These are phyloP conservation scores for Elongisporangium anandrum DNA, from an alignment of 352 stramenopile species.

Conservation along the genomic window DNA sequence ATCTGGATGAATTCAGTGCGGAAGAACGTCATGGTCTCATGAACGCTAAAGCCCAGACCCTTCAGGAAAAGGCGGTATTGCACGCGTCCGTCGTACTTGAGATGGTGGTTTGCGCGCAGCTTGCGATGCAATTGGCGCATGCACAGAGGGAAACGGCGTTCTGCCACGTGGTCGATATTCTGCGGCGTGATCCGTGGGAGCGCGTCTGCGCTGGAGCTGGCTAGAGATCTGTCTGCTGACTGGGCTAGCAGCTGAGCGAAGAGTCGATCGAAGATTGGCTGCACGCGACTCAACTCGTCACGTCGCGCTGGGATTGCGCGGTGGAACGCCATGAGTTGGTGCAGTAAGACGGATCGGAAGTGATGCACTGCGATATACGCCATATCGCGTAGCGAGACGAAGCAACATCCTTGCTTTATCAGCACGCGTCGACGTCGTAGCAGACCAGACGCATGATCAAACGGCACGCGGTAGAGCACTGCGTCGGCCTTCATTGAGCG, in stretches of 20 bases:
- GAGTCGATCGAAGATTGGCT: constrained; percentile 33
- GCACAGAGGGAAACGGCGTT: constrained; percentile 71
- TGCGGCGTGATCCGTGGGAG: constrained; percentile 37
- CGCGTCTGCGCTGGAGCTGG: not conserved
- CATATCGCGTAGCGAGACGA: constrained; percentile 35
- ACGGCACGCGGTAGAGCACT: constrained; percentile 41
- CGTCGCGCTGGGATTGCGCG: constrained; percentile 32
- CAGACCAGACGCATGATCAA: constrained; percentile 30
- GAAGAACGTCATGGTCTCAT: constrained; percentile 77
- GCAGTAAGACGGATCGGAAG: constrained; percentile 20
- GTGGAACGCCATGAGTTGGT: constrained; percentile 37
- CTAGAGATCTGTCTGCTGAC: constrained; percentile 3
- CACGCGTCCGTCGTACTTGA: constrained; percentile 83
- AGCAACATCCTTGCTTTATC: constrained; percentile 38
- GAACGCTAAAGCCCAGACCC: constrained; percentile 68
- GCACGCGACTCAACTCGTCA: constrained; percentile 29
- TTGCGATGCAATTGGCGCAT: constrained; percentile 76
- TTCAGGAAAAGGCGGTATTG: constrained; percentile 87
- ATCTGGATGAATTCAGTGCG: constrained; percentile 62
- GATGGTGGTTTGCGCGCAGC: constrained; percentile 67
- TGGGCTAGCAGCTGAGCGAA: constrained; percentile 23
- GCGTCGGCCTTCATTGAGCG: constrained; percentile 1
- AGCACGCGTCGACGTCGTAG: constrained; percentile 38
- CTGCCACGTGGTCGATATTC: constrained; percentile 68
- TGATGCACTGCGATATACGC: constrained; percentile 31